These are phyloP conservation scores for Fraxinus floribunda DNA, from an alignment of 305 asterid species.

Conservation along the genomic window DNA sequence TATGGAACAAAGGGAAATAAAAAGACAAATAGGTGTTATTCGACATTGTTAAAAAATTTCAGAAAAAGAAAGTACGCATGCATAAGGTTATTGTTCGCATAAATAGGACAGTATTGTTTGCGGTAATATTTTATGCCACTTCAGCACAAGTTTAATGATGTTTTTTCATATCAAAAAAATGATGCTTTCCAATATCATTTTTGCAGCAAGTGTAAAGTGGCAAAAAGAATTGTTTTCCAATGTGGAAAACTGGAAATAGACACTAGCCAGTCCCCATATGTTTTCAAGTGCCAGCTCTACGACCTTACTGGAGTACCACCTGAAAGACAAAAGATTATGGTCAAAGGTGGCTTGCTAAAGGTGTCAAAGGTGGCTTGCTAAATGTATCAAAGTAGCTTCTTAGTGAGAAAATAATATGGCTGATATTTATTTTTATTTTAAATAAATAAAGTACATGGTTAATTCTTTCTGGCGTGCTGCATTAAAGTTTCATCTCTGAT, in stretches of 20 bases:
- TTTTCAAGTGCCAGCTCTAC: constrained; percentile 90
- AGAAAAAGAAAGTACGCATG: not conserved
- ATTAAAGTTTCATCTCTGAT: not conserved
- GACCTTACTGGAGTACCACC: constrained; percentile 99
- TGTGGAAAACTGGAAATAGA: constrained; percentile 91
- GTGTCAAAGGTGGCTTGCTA: too few species aligned
- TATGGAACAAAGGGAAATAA: not conserved
- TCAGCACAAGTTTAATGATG: not conserved
- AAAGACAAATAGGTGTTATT: not conserved
- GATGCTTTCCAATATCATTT: not conserved
- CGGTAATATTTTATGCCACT: not conserved
- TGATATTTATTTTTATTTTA: not conserved
- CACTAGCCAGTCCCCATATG: constrained; percentile 81
- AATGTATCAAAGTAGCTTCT: constrained; percentile 38
- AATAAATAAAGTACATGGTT: constrained; percentile 12
- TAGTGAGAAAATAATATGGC: not conserved
- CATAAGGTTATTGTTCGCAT: not conserved
- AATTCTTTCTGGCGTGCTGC: constrained; percentile 11
- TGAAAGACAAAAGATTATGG: constrained; percentile 98
- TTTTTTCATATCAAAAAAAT: not conserved
- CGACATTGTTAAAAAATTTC: not conserved
- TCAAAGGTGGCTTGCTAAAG: constrained; percentile 95
- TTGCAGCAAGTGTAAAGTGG: constrained; percentile 98
- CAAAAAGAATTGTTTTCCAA: constrained; percentile 73
- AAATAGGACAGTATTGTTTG: not conserved